Percentiles rank a stretch among this genome's conserved stretches.
Evolutionary conservation across 176 grass and related monocot species (phyloP).

Genomic region (Leersia perrieri): DNA sequence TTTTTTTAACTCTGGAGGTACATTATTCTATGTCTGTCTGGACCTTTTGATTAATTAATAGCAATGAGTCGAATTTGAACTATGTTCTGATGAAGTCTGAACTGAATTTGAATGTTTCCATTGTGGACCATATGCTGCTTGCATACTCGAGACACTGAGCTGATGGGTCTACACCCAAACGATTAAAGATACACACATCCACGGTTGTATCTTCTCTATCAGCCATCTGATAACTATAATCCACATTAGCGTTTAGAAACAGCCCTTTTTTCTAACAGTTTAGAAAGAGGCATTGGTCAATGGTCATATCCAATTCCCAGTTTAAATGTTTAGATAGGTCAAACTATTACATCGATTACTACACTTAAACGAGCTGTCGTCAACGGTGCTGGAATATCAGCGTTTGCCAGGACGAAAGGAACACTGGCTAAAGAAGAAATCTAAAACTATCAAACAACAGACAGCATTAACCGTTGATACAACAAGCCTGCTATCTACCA

Average conservation of each 20-base stretch:
- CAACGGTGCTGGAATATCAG: background rate
- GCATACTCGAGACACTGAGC: background rate
- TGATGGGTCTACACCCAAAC: background rate
- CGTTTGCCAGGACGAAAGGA: background rate
- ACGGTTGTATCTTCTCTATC: background rate
- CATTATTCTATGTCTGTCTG: constrained; percentile 17
- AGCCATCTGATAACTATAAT: background rate
- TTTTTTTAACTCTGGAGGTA: constrained; percentile 8
- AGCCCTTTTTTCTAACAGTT: no score
- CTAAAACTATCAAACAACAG: constrained; percentile 4
- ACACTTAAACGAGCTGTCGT: background rate
- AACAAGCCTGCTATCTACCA: constrained; percentile 3
- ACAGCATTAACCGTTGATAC: background rate
- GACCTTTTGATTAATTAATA: constrained; percentile 23
- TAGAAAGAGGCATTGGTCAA: no score
- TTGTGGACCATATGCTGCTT: background rate
- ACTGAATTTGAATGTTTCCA: background rate
- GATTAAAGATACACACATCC: background rate
- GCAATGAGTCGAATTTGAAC: background rate
- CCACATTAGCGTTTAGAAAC: no score
- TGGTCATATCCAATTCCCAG: no score
- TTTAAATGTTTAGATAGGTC: no score
- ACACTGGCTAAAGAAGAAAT: background rate
- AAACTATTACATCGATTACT: no score
- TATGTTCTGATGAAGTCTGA: background rate